Evolutionary conservation across 768 basidiomycete genomes (phyloP), one percentile per base, ranked within the genome.

Genomic region (Boletus bicolor): DNA sequence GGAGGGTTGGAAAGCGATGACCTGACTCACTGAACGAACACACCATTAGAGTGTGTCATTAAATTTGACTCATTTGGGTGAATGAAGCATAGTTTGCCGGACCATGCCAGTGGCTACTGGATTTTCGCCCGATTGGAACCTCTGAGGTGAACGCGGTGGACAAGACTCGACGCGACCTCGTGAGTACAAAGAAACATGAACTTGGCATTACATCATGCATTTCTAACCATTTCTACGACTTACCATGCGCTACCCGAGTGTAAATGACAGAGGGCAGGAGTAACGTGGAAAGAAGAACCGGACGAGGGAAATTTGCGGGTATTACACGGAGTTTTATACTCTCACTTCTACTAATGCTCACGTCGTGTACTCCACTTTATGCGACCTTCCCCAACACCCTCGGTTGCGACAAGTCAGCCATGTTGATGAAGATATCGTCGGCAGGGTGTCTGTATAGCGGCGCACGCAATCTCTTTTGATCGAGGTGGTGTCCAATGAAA

Each of bases 381-480:
- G 34, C 54, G 49, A 75, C 56, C 57, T 71, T 74, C 30, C 78
- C 88, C 59, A 92, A 72, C 60, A 93, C 89, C 63, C 91, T 82
- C 44, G 91, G 91, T 70, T 93, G 90, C 59, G 82, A 79, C 41
- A 93, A 74, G 66, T 92, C 89, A 24, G 89, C 87, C 86, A 93
- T 91, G 75, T 93, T 89, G 81, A 95, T 94, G 75, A 92, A 93
- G 77, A 95, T 93, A 69, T 94, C 93, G 73, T 94, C 93, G 4
- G 93, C 91, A 59, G 93, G 93, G 76, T 91, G 92, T 62, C 94
- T 87, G 84, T 98, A 96, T 51, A 98, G 79, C 43, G 92, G 91
- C 37, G 92, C 92, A 58, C 88, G 85, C 69, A 96, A 84, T 63
- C 93, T 83, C 82, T 94, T 95, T 82, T 98, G 96, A 78, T 98